These are phyloP conservation scores for Ophiostoma angusticollis DNA, from an alignment of 2,329 filamentous ascomycete species.

Conservation along the genomic window DNA sequence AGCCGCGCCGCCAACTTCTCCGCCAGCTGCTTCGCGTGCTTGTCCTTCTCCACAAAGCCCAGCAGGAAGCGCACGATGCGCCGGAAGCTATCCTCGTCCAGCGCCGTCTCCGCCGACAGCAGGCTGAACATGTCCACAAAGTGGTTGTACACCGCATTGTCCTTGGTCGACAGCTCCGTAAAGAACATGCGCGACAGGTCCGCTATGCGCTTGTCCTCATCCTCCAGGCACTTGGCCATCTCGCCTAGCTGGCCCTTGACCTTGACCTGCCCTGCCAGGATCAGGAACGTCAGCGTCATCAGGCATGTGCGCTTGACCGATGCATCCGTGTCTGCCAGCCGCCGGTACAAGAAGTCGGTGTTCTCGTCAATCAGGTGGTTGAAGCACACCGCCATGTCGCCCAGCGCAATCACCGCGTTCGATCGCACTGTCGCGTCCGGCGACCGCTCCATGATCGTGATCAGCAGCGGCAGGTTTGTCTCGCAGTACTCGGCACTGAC, in stretches of 20 bases:
- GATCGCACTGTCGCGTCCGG: constrained; percentile 84
- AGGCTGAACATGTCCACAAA: constrained; percentile 99
- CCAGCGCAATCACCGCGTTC: constrained; percentile 91
- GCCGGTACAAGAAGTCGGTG: constrained; percentile 91
- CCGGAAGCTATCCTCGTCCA: constrained; percentile 77
- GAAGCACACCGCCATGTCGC: constrained; percentile 99
- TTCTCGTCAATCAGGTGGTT: constrained; percentile 99
- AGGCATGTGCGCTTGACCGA: constrained; percentile 94
- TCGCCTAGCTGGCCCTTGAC: constrained; percentile 97
- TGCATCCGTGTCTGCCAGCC: constrained; percentile 75
- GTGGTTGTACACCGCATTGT: constrained; percentile 98
- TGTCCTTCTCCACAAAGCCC: constrained; percentile 98
- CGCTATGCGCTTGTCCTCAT: constrained; percentile 85
- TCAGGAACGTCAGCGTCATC: constrained; percentile 96
- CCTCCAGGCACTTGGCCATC: constrained; percentile 98
- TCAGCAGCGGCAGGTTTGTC: constrained; percentile 77
- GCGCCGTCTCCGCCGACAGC: constrained; percentile 63
- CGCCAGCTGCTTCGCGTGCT: constrained; percentile 87
- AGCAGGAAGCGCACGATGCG: constrained; percentile 85
- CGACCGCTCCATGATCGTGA: constrained; percentile 94
- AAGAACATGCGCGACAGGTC: constrained; percentile 98
- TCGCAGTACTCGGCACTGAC: constrained; percentile 96
- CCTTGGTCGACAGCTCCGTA: constrained; percentile 90
- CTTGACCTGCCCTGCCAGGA: constrained; percentile 94
- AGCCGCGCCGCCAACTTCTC: constrained; percentile 85